Evolutionary conservation across 2,329 filamentous ascomycete genomes (phyloP), one percentile per base, ranked within the genome.

Genomic region (Penicillium sp.): DNA sequence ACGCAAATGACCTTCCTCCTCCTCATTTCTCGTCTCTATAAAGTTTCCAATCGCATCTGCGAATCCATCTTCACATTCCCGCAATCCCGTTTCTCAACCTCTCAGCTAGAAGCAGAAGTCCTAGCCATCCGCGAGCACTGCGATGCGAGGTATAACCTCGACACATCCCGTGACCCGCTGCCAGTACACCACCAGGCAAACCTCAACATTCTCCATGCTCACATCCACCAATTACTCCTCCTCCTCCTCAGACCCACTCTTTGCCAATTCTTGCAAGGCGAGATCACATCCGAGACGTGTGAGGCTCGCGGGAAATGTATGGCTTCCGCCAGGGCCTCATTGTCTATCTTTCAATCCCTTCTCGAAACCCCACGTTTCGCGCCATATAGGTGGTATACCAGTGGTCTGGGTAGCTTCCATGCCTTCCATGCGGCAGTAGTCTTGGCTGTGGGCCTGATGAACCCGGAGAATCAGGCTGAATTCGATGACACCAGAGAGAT

Each of bases 1-100:
- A 79, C 76, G 2, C 76, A 79, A 65, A 79, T 78, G 76, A 76
- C 77, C 19, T 79, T 77, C 59, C 71, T 79, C 5, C 73, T 79
- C 6, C 64, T 77, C 25, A 75, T 75, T 52, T 74, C 73, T 58
- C 74, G 73, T 16, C 69, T 79, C 2, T 72, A 77, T 62, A 70
- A 72, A 40, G 67, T 79, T 46, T 72, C 75, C 10, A 69, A 70
- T n/a, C 72, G 71, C 51, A 73, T 79, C 33, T 76, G 75, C 58
- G 68, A 75, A 30, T 61, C 65, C 5, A 74, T 78, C 16, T 76
- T 78, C 55, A 69, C 60, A 55, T 66, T 67, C 42, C 63, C 66
- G 0, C 68, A 68, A 7, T 71, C 70, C 8, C 64, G 58, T 16
- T 60, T 62, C 25, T 65, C 64, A 4, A 63, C 69, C 6, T 55